Evolutionary conservation across 1,139 yeast species (phyloP), one percentile per base, ranked within the genome.

Genomic region (Magnusiomyces suaveolens): DNA sequence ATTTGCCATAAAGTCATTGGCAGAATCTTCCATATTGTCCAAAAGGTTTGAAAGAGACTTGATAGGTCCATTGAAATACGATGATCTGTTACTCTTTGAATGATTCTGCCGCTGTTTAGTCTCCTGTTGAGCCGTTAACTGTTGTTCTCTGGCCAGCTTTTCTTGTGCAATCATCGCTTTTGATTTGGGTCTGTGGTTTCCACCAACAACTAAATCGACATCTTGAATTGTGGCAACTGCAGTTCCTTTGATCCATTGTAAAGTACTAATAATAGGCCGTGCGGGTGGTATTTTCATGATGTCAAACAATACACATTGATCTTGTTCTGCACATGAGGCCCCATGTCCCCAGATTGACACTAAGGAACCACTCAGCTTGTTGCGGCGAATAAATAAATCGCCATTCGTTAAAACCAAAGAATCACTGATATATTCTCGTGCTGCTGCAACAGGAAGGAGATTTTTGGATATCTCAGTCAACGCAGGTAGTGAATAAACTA

Each of bases 171-270:
- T 58, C 58, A 60, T 62, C 18, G 65, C 60, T 50, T 67, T 63
- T 14, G 72, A 62, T 54, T 64, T 69, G 21, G 74, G 73, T 10
- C 76, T 64, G 21, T 70, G 62, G 3, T 71, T 67, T 3, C 75
- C 75, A 3, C 74, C 75, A 53, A 74, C 66, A 29, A 67, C 55
- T n/a, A 59, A 52, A 57, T 74, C 75, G n/a, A 74, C 63, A 50
- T 87, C 96, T 1, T 77, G 76, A 38, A 78, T 69, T 1, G 81
- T 73, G 18, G 84, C 76, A 57, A 77, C 76, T 46, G 79, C 80
- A 1, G 83, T 77, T 3, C 96, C 96, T 61, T 84, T 82, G 12
- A 94, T 88, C 95, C 97, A 87, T 69, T 84, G 94, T 54, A 87
- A 74, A 0, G 95, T 81, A 52, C 89, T 81, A 3, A 87, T 82